These are phyloP conservation scores for Darksidea phi DNA, from an alignment of 495 filamentous ascomycete genomes.

Conservation along the genomic window DNA sequence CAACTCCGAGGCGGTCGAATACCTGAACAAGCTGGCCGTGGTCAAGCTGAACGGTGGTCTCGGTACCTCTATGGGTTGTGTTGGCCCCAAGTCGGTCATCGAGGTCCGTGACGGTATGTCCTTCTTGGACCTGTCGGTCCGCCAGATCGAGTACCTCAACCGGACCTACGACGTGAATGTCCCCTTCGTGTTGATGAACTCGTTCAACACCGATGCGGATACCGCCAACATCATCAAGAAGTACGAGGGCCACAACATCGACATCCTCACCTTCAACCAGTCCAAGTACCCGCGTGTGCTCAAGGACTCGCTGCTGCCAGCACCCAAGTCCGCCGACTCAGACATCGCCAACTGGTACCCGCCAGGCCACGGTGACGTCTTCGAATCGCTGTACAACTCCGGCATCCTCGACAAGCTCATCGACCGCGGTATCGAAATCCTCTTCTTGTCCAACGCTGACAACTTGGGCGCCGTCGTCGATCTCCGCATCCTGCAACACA, in stretches of 20 bases:
- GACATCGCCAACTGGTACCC: slow-evolving; percentile 97
- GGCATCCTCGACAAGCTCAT: slow-evolving; percentile 96
- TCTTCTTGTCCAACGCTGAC: slow-evolving; percentile 99
- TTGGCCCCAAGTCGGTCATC: slow-evolving; percentile 98
- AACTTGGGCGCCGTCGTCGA: slow-evolving; percentile 98
- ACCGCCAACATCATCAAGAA: slow-evolving; percentile 99
- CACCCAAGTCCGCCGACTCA: slow-evolving; percentile 85
- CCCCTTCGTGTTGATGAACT: slow-evolving; percentile 99
- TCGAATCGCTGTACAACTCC: slow-evolving; percentile 99
- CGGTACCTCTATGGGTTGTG: slow-evolving; percentile 99
- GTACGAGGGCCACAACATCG: slow-evolving; percentile 99
- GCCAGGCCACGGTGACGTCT: slow-evolving; percentile 98
- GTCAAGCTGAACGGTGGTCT: slow-evolving; percentile 99
- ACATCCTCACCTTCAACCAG: slow-evolving; percentile 99
- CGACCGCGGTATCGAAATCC: slow-evolving; percentile 88
- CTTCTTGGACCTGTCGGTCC: slow-evolving; percentile 97
- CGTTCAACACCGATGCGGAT: slow-evolving; percentile 99
- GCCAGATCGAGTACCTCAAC: slow-evolving; percentile 99
- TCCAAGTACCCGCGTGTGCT: slow-evolving; percentile 94
- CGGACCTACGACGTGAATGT: slow-evolving; percentile 96
- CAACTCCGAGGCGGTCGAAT: slow-evolving; percentile 82
- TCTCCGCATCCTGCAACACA: slow-evolving; percentile 96
- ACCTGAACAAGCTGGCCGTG: slow-evolving; percentile 96
- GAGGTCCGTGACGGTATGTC: slow-evolving; percentile 99
- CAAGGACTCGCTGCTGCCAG: slow-evolving; percentile 96